Evolutionary conservation across 768 basidiomycete genomes (phyloP), one percentile per base, ranked within the genome.

Genomic region (Podaxis sp.): DNA sequence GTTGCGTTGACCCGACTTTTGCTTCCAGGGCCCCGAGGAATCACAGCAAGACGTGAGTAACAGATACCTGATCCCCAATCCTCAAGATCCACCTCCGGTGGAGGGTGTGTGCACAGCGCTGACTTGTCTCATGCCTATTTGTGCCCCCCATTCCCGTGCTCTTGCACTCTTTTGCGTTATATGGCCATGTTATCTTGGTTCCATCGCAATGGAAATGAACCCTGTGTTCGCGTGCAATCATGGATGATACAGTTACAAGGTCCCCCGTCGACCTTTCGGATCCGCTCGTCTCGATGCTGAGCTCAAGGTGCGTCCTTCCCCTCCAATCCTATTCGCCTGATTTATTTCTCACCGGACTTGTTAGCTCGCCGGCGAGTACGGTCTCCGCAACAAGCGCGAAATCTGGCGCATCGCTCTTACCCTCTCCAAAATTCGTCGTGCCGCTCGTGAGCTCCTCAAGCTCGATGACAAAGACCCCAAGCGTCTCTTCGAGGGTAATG

Each of bases 361-460:
- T 51, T 71, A 97, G 96, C 96, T 99, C 79, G 96, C 96, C 59
- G 96, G 97, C 80, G 97, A 99, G 82, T 99, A 96, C 84, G 97
- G 97, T 77, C 93, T 99, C 76, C 93, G 96, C 79, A 99, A 98
- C 92, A 99, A 99, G 86, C 92, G 96, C 76, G 97, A 99, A 83
- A 97, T 99, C 83, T 99, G 96, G 97, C 93, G 97, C 74, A 99
- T 99, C 78, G 88, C 94, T 76, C 90, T 99, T 73, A 89, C 88
- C 77, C 90, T 99, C 60, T 99, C 97, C 73, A 98, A 99, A 87
- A 99, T 99, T 76, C 96, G 97, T 84, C 95, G 97, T 90, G 97
- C 97, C 67, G 97, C 97, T 68, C 96, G 97, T 90, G 97, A 99
- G 83, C 92, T 99, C 75, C 91, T 99, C 82, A 99, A 99, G 85